Percentiles rank a stretch among this genome's conserved stretches.
Conservation (phyloP, 2,329 filamentous ascomycete genomes). For the Hypocreales sp. region DNA sequence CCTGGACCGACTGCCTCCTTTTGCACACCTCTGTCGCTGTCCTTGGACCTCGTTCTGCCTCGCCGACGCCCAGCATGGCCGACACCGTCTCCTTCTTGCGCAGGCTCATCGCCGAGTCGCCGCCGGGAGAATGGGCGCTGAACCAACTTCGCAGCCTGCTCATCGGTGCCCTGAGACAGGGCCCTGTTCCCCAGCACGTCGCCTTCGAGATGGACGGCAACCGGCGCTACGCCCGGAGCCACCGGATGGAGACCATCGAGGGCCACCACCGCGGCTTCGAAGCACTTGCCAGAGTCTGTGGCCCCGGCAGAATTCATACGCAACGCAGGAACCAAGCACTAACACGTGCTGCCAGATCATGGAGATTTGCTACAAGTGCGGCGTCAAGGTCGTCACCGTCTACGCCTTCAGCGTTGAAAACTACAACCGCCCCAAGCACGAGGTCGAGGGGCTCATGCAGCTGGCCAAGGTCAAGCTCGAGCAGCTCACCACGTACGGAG, state of each 20-base stretch:
- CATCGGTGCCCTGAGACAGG: constrained; percentile 78
- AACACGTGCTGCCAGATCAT: constrained; percentile 62
- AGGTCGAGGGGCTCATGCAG: constrained; percentile 94
- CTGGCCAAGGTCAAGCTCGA: constrained; percentile 91
- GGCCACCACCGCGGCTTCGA: constrained; percentile 94
- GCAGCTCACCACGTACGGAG: constrained; percentile 84
- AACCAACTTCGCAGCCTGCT: constrained; percentile 66
- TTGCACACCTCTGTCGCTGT: too few relatives aligned
- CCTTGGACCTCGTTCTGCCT: too few relatives aligned
- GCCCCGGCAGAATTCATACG: too few relatives aligned
- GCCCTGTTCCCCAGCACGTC: constrained; percentile 84
- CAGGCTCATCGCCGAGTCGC: constrained; percentile 70
- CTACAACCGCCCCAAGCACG: constrained; percentile 91
- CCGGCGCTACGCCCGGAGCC: constrained; percentile 73
- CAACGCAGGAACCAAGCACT: too few relatives aligned
- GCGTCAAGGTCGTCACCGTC: constrained; percentile 91
- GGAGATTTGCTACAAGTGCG: constrained; percentile 95
- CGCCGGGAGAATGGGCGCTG: constrained; percentile 82
- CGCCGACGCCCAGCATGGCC: constrained; percentile 37
- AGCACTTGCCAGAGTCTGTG: constrained; percentile 56
- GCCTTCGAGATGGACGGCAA: constrained; percentile 99
- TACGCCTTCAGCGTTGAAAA: constrained; percentile 99
- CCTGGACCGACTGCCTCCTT: too few relatives aligned
- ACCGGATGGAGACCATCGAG: constrained; percentile 91
- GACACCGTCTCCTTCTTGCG: constrained; percentile 34